These are phyloP conservation scores for Cutaneotrichosporon arboriforme DNA, from an alignment of 1,284 basidiomycete species.

Conservation along the genomic window DNA sequence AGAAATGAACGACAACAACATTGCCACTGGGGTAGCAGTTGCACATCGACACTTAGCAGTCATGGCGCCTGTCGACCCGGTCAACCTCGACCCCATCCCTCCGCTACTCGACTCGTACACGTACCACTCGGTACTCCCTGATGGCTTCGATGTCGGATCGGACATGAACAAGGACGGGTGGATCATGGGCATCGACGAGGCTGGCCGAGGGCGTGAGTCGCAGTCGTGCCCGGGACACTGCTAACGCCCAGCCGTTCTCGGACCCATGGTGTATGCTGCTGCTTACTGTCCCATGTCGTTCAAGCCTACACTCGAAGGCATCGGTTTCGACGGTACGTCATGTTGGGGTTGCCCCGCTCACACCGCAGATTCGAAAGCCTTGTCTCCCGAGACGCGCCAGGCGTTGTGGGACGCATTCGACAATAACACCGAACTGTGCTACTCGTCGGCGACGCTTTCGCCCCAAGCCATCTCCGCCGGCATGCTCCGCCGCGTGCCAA, in stretches of 20 bases:
- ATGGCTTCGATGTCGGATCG: conserved; percentile 46
- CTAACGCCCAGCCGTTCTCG: conserved; percentile 20
- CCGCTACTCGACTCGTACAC: conserved; percentile 70
- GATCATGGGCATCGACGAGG: conserved; percentile 93
- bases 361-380: conserved; percentile 70
- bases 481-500: conserved; percentile 78
- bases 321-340: conserved; percentile 73
- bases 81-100: conserved; percentile 54
- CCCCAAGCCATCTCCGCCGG: conserved; percentile 86
- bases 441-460: conserved; percentile 51
- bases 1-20: neutral
- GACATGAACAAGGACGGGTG: conserved; percentile 53
- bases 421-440: conserved; percentile 28
- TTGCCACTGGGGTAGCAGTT: neutral
- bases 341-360: neutral
- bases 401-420: conserved; percentile 38
- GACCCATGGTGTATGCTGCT: conserved; percentile 88
- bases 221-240: neutral
- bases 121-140: conserved; percentile 72
- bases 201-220: conserved; percentile 70
- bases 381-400: conserved; percentile 68
- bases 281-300: conserved; percentile 85
- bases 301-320: conserved; percentile 63
- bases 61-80: conserved; percentile 30
- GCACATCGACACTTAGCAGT: neutral